phyloP scores from a whole-genome alignment of 2,329 filamentous ascomycete genomes.

The Sporothrix schenckii region DNA sequence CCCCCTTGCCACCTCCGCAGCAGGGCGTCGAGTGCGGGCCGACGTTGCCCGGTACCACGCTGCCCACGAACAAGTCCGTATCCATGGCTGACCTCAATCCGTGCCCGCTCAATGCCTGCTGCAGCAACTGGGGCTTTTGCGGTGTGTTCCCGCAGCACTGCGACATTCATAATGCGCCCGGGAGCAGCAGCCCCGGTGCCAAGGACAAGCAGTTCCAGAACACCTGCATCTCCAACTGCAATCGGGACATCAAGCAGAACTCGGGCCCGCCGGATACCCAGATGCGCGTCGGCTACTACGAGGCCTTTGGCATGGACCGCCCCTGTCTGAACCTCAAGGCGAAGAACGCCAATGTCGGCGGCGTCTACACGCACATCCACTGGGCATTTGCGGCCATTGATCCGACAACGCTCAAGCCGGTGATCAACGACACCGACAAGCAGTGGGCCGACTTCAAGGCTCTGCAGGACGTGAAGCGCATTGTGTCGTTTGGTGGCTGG shows the following conservation, averaged over 20 bases:
- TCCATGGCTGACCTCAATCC: conserved; percentile 39
- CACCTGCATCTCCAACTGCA: conserved; percentile 44
- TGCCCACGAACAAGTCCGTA: conserved; percentile 33
- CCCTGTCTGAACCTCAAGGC: conserved; percentile 41
- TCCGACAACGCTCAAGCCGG: conserved; percentile 36
- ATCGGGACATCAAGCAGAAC: conserved; percentile 41
- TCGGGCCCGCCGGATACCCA: conserved; percentile 13
- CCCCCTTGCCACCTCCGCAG: not conserved
- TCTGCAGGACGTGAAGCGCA: conserved; percentile 43
- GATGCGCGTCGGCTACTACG: conserved; percentile 43
- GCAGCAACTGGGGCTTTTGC: conserved; percentile 50
- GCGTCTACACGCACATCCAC: conserved; percentile 41
- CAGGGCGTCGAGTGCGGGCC: conserved; percentile 42
- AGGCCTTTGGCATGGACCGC: conserved; percentile 42
- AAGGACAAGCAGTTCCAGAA: conserved; percentile 23
- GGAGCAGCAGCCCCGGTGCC: conserved; percentile 17
- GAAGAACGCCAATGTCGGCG: conserved; percentile 30
- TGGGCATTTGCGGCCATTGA: conserved; percentile 41
- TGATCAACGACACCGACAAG: conserved; percentile 36
- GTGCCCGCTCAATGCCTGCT: conserved; percentile 41
- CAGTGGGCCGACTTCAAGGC: conserved; percentile 42
- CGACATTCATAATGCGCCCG: conserved; percentile 41
- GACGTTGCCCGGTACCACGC: conserved; percentile 40
- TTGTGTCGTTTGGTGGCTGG: conserved; percentile 52
- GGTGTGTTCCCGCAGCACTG: conserved; percentile 49